Conservation (phyloP, 495 filamentous ascomycete genomes). For the Wilcoxina mikolae region DNA sequence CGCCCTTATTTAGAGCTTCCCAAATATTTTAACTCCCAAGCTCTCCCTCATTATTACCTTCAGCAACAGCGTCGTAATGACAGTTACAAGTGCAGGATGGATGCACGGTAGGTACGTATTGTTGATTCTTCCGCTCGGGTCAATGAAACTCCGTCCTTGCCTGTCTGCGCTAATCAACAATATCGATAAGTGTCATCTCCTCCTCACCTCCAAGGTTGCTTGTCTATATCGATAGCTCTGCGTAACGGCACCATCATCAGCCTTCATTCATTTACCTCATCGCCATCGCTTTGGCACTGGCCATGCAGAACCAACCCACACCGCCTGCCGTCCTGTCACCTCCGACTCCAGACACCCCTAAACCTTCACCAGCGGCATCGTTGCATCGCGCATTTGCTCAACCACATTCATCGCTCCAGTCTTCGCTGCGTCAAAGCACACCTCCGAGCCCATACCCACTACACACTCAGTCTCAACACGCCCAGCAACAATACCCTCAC, state of each 20-base stretch:
- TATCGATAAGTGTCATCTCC: neutral
- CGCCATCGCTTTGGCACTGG: neutral
- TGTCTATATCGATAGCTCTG: too few species aligned
- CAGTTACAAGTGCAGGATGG: too few species aligned
- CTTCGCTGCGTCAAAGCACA: neutral
- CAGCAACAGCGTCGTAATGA: too few species aligned
- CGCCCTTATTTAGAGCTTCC: too few species aligned
- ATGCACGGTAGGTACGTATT: too few species aligned
- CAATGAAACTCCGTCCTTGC: neutral
- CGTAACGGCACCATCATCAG: neutral
- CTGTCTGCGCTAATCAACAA: neutral
- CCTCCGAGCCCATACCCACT: neutral
- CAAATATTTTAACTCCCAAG: too few species aligned
- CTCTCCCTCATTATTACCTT: too few species aligned
- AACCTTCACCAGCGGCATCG: neutral
- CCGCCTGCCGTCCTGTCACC: neutral
- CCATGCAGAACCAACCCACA: neutral
- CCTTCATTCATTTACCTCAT: neutral
- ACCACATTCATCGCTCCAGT: neutral
- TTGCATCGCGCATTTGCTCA: neutral
- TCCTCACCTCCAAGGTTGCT: too few species aligned
- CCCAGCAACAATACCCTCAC: neutral
- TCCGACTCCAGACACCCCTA: conserved; percentile 1
- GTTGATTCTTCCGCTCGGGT: too few species aligned
- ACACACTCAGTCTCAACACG: neutral